Evolutionary conservation across 1,284 basidiomycete genomes (phyloP).

Genomic region (Neolentinus lepideus): DNA sequence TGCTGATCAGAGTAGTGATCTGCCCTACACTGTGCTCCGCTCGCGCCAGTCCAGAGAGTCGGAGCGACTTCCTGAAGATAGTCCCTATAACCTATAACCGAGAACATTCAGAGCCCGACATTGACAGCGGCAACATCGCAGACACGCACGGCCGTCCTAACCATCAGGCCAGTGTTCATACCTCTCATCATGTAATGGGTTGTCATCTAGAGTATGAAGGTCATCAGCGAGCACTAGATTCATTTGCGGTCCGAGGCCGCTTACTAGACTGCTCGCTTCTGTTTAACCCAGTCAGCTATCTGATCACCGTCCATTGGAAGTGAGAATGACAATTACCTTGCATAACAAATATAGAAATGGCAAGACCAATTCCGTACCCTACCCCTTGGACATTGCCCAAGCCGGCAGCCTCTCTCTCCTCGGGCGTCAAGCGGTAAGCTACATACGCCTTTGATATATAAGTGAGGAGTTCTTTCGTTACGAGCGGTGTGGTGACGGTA

Average conservation of each 20-base stretch:
- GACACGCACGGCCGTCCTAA: slow-evolving; percentile 40
- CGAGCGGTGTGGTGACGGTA: slow-evolving; percentile 25
- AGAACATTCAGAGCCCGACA: background rate
- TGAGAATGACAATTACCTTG: slow-evolving; percentile 34
- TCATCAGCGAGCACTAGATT: background rate
- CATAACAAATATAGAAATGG: slow-evolving; percentile 61
- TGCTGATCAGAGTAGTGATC: slow-evolving; percentile 66
- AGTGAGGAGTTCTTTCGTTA: slow-evolving; percentile 30
- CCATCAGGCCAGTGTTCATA: slow-evolving; percentile 42
- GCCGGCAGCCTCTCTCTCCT: slow-evolving; percentile 24
- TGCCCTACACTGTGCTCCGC: slow-evolving; percentile 55
- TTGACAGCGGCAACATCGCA: background rate
- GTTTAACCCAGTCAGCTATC: background rate
- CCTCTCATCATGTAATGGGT: slow-evolving; percentile 36
- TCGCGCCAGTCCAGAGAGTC: slow-evolving; percentile 61
- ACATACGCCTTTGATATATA: slow-evolving; percentile 27
- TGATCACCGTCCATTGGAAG: background rate
- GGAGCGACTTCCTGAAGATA: slow-evolving; percentile 67
- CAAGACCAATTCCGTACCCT: slow-evolving; percentile 54
- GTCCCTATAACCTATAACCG: slow-evolving; percentile 47
- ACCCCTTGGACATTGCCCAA: slow-evolving; percentile 36
- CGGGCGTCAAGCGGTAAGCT: slow-evolving; percentile 30
- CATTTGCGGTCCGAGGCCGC: slow-evolving; percentile 3
- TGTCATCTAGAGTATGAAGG: slow-evolving; percentile 25
- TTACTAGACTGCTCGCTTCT: slow-evolving; percentile 32